Conservation (phyloP, 73 alveolate species). For the Halteria grandinella region DNA sequence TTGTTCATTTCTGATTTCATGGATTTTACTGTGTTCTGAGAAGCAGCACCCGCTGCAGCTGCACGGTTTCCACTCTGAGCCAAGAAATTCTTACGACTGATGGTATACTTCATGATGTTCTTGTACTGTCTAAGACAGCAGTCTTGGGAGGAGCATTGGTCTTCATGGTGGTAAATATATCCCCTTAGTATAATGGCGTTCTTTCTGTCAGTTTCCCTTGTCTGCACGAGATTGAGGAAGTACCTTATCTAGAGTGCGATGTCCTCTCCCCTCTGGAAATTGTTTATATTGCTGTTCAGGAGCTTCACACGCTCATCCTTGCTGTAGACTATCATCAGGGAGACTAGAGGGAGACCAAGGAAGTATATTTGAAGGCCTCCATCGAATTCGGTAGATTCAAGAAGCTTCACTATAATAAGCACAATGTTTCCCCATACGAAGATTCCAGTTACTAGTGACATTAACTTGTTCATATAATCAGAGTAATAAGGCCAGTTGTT, state of each 20-base stretch:
- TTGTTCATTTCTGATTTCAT: too few species aligned
- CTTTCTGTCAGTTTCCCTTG: constrained; percentile 68
- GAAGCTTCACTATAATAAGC: constrained; percentile 68
- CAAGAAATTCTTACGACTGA: background rate
- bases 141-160: constrained; percentile 74
- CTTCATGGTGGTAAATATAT: constrained; percentile 83
- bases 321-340: constrained; percentile 66
- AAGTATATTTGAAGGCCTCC: constrained; percentile 76
- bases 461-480: constrained; percentile 68
- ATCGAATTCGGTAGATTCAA: constrained; percentile 69
- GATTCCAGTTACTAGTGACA: constrained; percentile 74
- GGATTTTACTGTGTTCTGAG: background rate
- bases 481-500: constrained; percentile 75
- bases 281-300: constrained; percentile 73
- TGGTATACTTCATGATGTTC: background rate
- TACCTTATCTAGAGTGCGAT: constrained; percentile 74
- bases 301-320: constrained; percentile 73
- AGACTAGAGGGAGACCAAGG: constrained; percentile 74
- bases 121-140: constrained; percentile 73
- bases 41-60: background rate
- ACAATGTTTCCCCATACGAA: constrained; percentile 80
- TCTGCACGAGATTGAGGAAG: constrained; percentile 67
- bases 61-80: background rate
- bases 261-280: constrained; percentile 78
- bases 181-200: constrained; percentile 78